phyloP scores from a whole-genome alignment of 2,329 filamentous ascomycete genomes.

The Cytospora leucostoma region DNA sequence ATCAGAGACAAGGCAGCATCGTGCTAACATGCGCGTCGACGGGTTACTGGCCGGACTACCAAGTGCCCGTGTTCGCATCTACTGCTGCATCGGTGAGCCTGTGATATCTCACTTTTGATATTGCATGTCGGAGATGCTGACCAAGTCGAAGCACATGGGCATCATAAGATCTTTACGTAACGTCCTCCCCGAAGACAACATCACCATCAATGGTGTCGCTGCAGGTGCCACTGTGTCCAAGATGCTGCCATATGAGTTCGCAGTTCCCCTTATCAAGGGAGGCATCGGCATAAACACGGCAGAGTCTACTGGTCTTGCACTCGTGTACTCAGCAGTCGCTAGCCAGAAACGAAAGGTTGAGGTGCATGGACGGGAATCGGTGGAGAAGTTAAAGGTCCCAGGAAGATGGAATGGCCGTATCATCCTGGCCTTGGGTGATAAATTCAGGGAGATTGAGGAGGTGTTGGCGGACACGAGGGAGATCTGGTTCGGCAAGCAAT shows the following conservation, averaged over 20 bases:
- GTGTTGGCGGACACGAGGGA: constrained; percentile 29
- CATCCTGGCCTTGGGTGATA: constrained; percentile 40
- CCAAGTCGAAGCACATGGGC: constrained; percentile 2
- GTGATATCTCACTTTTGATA: not conserved
- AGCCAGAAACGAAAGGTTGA: constrained; percentile 37
- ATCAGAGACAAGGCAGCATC: not conserved
- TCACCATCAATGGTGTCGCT: constrained; percentile 44
- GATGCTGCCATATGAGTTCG: constrained; percentile 36
- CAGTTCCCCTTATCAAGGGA: constrained; percentile 34
- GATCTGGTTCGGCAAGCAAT: constrained; percentile 39
- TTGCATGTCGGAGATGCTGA: not conserved
- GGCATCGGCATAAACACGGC: constrained; percentile 39
- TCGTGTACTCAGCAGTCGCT: constrained; percentile 42
- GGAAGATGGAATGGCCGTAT: constrained; percentile 39
- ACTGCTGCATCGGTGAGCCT: not conserved
- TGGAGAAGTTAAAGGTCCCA: constrained; percentile 2
- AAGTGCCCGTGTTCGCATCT: not conserved
- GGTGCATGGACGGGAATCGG: constrained; percentile 39
- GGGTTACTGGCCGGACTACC: constrained; percentile 1
- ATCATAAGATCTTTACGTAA: constrained; percentile 37
- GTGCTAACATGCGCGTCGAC: not conserved
- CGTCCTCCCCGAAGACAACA: constrained; percentile 30
- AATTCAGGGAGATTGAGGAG: constrained; percentile 40
- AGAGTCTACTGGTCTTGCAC: constrained; percentile 37
- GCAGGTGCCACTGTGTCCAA: constrained; percentile 39